Percentiles rank a stretch among this genome's conserved stretches.
phyloP scores from a whole-genome alignment of 2,329 filamentous ascomycete species.

The Stagonosporopsis tanaceti region DNA sequence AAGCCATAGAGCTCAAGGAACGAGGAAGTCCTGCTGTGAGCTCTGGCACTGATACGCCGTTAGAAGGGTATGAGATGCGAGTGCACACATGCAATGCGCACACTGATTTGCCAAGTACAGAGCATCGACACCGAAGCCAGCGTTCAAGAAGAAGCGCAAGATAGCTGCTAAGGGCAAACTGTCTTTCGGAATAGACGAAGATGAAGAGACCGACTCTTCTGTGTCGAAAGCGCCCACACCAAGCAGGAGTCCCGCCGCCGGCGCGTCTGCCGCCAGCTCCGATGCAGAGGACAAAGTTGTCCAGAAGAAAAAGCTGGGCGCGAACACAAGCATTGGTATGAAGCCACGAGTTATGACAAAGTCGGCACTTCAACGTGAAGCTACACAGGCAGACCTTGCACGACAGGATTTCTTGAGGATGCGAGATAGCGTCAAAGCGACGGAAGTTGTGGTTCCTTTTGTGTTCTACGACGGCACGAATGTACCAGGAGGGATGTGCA shows the following conservation, averaged over 20 bases:
- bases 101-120: constrained; percentile 67
- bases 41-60: constrained; percentile 62
- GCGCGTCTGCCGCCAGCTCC: constrained; percentile 46
- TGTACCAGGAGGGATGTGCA: constrained; percentile 81
- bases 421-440: constrained; percentile 86
- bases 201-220: constrained; percentile 63
- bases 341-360: constrained; percentile 79
- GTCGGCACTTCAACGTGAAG: constrained; percentile 78
- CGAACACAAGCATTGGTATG: constrained; percentile 65
- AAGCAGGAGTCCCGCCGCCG: constrained; percentile 49
- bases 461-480: constrained; percentile 97
- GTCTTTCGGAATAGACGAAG: constrained; percentile 77
- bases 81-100: not conserved
- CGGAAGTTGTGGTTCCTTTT: constrained; percentile 90
- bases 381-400: constrained; percentile 75
- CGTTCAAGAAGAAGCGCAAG: constrained; percentile 66
- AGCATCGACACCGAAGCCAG: constrained; percentile 59
- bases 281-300: constrained; percentile 44
- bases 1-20: constrained; percentile 91
- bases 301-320: constrained; percentile 62
- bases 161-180: constrained; percentile 65
- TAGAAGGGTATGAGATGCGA: constrained; percentile 65
- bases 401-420: constrained; percentile 81
- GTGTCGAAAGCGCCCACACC: constrained; percentile 48
- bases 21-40: constrained; percentile 74